Base-by-base conservation (phyloP, 192 early-diverging fungal genomes). In the Coemansia sp. region DNA sequence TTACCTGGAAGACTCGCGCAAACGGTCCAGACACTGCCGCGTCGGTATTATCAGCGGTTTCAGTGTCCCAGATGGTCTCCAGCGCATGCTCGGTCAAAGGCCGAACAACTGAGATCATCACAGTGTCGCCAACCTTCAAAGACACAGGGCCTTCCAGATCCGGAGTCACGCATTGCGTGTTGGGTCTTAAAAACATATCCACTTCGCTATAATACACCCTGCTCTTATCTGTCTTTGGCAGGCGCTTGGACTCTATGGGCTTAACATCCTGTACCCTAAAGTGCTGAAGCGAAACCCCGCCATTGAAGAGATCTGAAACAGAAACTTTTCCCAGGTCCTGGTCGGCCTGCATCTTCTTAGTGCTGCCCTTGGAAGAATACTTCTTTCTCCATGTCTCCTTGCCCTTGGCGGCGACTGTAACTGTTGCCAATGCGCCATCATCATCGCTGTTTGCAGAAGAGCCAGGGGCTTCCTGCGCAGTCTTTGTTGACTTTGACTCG, bases 91-190 rank as follows among this genome's bases (percentile, higher is more conserved):
- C 80, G 28, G 63, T 18, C 42, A 34, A 28, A 3, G 65, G 73
- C 18, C 54, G 28, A 30, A 59, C 48, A 2, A 68, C 73, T 7
- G 60, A 50, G 14, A 75, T 56, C 22, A 73, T 29, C 1, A 72
- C 71, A 1, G 67, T 62, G 33, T 79, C 68, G 52, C 77, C 73
- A 5, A 87, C 48, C 56, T 80, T 82, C 36, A 89, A 51, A 56
- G 60, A 80, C 66, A 36, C 82, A 69, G 48, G 75, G 67, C 55
- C 77, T 61, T 18, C 81, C 17, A 12, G 5, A 45, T 8, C 73
- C 59, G 12, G 77, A 67, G 38, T 67, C 45, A 17, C 72, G 61
- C 34, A 67, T 66, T 60, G 82, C 50, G 48, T 83, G 74, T 54
- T 72, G 65, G 45, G 72, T 55, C 12, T 60, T n/a, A 38, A 56